Evolutionary conservation across 805 yeast genomes (phyloP), one percentile per base, ranked within the genome.

Genomic region (Candida coquimbonensis): DNA sequence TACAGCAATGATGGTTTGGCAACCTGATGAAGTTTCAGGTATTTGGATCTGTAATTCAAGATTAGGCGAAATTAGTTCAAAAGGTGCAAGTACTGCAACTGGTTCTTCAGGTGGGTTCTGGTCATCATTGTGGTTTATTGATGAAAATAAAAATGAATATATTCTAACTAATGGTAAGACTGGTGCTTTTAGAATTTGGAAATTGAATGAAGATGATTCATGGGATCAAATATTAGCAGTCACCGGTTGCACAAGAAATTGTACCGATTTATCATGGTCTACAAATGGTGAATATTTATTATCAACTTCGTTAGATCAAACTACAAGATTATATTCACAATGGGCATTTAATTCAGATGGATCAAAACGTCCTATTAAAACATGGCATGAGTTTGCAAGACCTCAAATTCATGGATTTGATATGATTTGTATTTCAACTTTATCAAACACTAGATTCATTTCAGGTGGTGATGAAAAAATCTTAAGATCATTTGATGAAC

Each of bases 331-430:
- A 24, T 83, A 75, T 64, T 81, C 95, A 0, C 77, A 75, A 26
- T 84, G 88, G 87, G 50, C 48, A 3, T 45, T 43, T 9, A 60
- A 67, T 33, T 48, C 49, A 12, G 65, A 63, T 49, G 70, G 66
- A 3, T 47, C 58, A 19, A 46, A 44, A 16, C 63, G 72, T 40
- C 46, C 53, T 0, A 42, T 39, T 2, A 48, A 53, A 8, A 70
- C 81, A 1, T 89, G 96, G 95, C 83, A 83, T 60, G 99, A 93
- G 63, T 83, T 93, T 63, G 87, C 96, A 2, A 77, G 99, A 54
- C 98, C 99, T 0, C 99, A 93, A 64, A 93, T 93, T 51, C 99
- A 93, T 63, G 99, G 99, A 9, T 93, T 88, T 61, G 98, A 93
- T 60, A 89, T 93, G 97, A 74, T 87, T 35, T 81, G 96, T 53